Evolutionary conservation across 1,139 yeast species (phyloP).

Genomic region (Yamadazyma epiphylla): DNA sequence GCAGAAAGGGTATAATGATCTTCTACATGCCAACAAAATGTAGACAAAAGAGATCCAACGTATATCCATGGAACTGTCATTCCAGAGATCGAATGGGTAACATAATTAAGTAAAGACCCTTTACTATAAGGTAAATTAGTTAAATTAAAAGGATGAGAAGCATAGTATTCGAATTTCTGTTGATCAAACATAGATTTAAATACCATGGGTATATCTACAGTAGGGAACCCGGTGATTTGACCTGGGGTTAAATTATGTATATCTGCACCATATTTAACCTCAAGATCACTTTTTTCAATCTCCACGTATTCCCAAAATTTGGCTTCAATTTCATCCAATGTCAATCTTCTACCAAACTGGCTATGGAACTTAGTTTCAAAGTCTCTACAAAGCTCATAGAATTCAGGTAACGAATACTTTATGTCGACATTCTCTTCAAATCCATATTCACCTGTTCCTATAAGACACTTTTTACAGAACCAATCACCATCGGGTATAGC

Average conservation of each 20-base stretch:
- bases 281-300: constrained; percentile 39
- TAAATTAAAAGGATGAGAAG: constrained; percentile 62
- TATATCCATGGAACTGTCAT: constrained; percentile 85
- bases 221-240: constrained; percentile 68
- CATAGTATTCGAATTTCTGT: constrained; percentile 30
- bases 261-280: constrained; percentile 76
- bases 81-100: constrained; percentile 65
- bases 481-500: constrained; percentile 57
- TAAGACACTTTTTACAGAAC: constrained; percentile 79
- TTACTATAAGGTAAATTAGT: constrained; percentile 62
- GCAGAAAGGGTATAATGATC: constrained; percentile 79
- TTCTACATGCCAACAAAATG: constrained; percentile 86
- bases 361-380: constrained; percentile 41
- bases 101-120: constrained; percentile 60
- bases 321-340: constrained; percentile 44
- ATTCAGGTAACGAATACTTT: constrained; percentile 58
- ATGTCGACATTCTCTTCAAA: constrained; percentile 67
- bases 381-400: constrained; percentile 52
- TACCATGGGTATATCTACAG: constrained; percentile 28
- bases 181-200: constrained; percentile 18
- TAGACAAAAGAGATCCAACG: constrained; percentile 67
- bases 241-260: constrained; percentile 60
- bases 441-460: constrained; percentile 88
- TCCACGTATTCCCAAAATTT: constrained; percentile 62
- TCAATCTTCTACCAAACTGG: constrained; percentile 24